phyloP scores from a whole-genome alignment of 768 basidiomycete species.

The Coprinopsis marcescibilis region DNA sequence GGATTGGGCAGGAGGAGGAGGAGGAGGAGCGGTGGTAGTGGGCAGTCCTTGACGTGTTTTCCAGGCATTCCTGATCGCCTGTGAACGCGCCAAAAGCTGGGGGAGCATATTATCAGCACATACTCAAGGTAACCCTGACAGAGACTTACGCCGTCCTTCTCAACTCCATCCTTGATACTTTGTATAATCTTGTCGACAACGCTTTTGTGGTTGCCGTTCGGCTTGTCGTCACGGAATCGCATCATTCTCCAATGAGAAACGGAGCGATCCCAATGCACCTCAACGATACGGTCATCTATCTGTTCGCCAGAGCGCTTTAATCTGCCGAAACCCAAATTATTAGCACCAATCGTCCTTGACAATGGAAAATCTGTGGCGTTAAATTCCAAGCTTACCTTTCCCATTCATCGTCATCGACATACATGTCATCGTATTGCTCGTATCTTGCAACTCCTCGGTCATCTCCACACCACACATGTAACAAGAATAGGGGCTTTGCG shows the following conservation, averaged over 20 bases:
- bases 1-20: slow-evolving; percentile 17
- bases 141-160: slow-evolving; percentile 72
- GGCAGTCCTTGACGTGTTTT: slow-evolving; percentile 51
- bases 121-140: not conserved
- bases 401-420: slow-evolving; percentile 89
- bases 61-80: slow-evolving; percentile 66
- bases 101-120: slow-evolving; percentile 4
- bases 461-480: slow-evolving; percentile 80
- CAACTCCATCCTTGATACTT: slow-evolving; percentile 92
- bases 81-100: slow-evolving; percentile 64
- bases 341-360: too few species aligned
- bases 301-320: slow-evolving; percentile 83
- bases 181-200: slow-evolving; percentile 86
- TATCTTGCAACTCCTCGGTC: slow-evolving; percentile 51
- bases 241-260: slow-evolving; percentile 77
- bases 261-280: slow-evolving; percentile 84
- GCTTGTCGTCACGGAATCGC: slow-evolving; percentile 93
- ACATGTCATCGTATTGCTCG: slow-evolving; percentile 81
- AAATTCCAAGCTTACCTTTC: slow-evolving; percentile 56
- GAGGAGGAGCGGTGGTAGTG: slow-evolving; percentile 19
- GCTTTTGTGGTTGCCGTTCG: slow-evolving; percentile 74
- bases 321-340: too few species aligned
- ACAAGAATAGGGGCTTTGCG: slow-evolving; percentile 80
- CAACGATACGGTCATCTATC: slow-evolving; percentile 88
- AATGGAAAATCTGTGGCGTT: not conserved